These are phyloP conservation scores for Myrica gale DNA, from an alignment of 306 rosid species.

Conservation along the genomic window DNA sequence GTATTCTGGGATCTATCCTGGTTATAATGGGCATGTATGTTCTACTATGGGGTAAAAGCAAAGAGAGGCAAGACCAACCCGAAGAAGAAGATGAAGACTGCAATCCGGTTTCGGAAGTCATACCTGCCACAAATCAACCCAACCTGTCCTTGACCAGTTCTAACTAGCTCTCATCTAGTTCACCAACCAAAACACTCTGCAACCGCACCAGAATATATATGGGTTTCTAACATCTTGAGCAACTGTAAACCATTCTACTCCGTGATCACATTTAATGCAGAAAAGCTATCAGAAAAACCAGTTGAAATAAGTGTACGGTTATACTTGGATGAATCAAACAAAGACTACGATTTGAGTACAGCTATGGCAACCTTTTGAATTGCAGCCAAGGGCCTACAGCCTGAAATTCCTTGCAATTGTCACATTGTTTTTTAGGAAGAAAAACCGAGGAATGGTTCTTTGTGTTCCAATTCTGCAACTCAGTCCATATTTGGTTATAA, in stretches of 20 bases:
- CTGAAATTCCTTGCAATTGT: no score
- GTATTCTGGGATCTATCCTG: conserved; percentile 64
- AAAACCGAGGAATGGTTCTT: no score
- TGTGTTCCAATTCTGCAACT: no score
- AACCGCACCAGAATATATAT: background rate
- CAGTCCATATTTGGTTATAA: no score
- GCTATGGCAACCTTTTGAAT: background rate
- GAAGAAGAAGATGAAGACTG: conserved; percentile 39
- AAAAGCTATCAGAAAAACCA: background rate
- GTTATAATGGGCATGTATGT: conserved; percentile 79
- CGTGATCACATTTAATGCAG: background rate
- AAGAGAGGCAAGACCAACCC: conserved; percentile 49
- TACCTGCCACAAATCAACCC: conserved; percentile 19
- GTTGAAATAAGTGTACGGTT: background rate
- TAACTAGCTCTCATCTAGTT: background rate
- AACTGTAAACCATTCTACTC: background rate
- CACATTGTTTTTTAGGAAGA: no score
- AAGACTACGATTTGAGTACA: background rate
- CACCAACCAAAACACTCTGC: background rate
- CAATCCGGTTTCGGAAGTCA: conserved; percentile 24
- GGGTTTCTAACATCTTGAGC: background rate
- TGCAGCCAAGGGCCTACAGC: background rate
- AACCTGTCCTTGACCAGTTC: conserved; percentile 2
- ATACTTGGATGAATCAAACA: background rate
- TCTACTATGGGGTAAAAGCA: conserved; percentile 76